Conservation (phyloP, 495 filamentous ascomycete species). For the Opeltia flavorubescens region DNA sequence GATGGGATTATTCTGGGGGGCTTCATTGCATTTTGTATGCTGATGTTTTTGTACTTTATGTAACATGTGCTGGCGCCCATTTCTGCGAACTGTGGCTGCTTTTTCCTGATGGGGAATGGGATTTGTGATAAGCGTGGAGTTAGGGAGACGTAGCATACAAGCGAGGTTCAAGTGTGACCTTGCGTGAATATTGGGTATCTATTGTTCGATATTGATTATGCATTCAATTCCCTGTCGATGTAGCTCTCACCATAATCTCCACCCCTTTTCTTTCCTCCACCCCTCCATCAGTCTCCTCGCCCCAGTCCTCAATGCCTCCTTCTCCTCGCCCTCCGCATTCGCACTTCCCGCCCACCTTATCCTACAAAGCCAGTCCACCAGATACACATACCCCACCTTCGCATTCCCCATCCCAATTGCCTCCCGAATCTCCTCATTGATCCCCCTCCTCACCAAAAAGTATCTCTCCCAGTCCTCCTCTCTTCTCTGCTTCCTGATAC, state of each 20-base stretch:
- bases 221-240: not conserved
- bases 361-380: constrained; percentile 72
- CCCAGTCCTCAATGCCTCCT: constrained; percentile 54
- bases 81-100: too few relatives aligned
- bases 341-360: constrained; percentile 95
- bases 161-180: too few relatives aligned
- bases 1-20: constrained; percentile 86
- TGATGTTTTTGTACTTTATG: constrained; percentile 73
- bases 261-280: constrained; percentile 8
- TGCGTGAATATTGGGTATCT: too few relatives aligned
- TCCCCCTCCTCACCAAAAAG: constrained; percentile 67
- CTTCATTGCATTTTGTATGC: constrained; percentile 83
- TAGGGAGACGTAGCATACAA: too few relatives aligned
- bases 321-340: constrained; percentile 52
- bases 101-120: too few relatives aligned
- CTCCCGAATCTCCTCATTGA: constrained; percentile 60
- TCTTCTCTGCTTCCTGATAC: constrained; percentile 41
- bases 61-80: too few relatives aligned
- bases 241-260: not conserved
- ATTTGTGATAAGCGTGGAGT: too few relatives aligned
- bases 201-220: too few relatives aligned
- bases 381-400: constrained; percentile 88
- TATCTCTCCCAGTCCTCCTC: constrained; percentile 55
- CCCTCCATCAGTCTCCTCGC: constrained; percentile 51
- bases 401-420: constrained; percentile 70